These are phyloP conservation scores for Vanderwaltozyma yarrowii DNA, from an alignment of 805 yeast species.

Conservation along the genomic window DNA sequence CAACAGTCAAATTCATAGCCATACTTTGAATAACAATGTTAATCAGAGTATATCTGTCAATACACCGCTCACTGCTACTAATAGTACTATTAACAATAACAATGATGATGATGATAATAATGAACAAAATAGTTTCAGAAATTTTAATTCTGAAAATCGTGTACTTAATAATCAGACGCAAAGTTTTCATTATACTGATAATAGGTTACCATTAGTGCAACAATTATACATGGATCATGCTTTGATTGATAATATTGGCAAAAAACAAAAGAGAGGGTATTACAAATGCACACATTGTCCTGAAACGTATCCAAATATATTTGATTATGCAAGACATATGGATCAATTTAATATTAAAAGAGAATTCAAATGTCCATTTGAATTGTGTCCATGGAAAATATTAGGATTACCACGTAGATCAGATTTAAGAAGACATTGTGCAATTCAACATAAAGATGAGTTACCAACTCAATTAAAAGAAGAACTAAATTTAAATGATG, in stretches of 20 bases:
- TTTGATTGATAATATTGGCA: constrained; percentile 14
- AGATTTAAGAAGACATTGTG: constrained; percentile 41
- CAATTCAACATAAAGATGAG: constrained; percentile 35
- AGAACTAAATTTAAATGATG: constrained; percentile 21
- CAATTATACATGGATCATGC: constrained; percentile 20
- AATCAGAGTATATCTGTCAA: too few species aligned
- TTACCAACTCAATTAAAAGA: constrained; percentile 19
- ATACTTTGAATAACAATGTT: too few species aligned
- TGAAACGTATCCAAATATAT: constrained; percentile 29
- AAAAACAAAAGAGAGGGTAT: constrained; percentile 33
- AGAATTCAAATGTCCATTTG: constrained; percentile 36
- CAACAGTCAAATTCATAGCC: too few species aligned
- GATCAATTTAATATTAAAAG: constrained; percentile 33
- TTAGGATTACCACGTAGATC: constrained; percentile 40
- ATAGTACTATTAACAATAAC: too few species aligned
- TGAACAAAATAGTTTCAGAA: too few species aligned
- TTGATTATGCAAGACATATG: constrained; percentile 34
- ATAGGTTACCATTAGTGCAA: constrained; percentile 6
- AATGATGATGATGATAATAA: too few species aligned
- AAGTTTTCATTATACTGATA: neutral
- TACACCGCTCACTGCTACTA: too few species aligned
- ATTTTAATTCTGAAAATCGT: too few species aligned
- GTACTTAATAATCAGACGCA: too few species aligned
- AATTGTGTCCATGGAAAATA: constrained; percentile 39
- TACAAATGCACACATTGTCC: constrained; percentile 42